A percentile compares a stretch with the other conserved stretches of the same genome.
These are phyloP conservation scores for Calonectria crousiana DNA, from an alignment of 2,329 filamentous ascomycete genomes.

Conservation along the genomic window DNA sequence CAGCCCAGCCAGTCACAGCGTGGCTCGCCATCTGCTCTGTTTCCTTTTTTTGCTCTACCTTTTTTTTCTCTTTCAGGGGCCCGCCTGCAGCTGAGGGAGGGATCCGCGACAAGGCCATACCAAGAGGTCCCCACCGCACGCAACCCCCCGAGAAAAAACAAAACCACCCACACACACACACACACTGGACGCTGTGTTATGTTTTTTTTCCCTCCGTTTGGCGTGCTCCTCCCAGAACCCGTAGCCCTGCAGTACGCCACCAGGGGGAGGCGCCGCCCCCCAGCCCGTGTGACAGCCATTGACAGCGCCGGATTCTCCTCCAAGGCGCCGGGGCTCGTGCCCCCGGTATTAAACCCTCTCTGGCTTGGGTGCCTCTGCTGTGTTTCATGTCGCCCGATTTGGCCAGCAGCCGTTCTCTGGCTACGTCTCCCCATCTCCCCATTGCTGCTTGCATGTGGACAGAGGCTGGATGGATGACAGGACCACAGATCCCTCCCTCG, in stretches of 20 bases:
- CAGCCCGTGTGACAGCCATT: conserved; percentile 36
- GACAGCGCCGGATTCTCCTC: conserved; percentile 25
- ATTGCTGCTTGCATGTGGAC: conserved; percentile 22
- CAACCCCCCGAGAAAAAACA: background rate
- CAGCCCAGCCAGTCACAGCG: conserved; percentile 17
- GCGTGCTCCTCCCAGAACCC: background rate
- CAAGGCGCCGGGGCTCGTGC: conserved; percentile 6
- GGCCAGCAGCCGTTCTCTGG: conserved; percentile 2
- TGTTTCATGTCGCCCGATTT: conserved; percentile 43
- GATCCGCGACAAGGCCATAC: conserved; percentile 40
- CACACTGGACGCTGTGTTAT: background rate
- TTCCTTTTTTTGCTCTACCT: background rate
- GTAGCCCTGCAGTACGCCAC: conserved; percentile 27
- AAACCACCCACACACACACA: background rate
- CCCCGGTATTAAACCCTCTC: background rate
- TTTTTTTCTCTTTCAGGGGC: conserved; percentile 13
- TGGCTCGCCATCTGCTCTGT: background rate
- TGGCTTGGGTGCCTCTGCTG: conserved; percentile 7
- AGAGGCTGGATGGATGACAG: background rate
- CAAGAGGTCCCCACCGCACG: conserved; percentile 16
- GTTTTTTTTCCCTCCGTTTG: background rate
- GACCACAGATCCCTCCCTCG: background rate
- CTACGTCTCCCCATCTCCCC: conserved; percentile 20
- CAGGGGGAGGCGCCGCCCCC: conserved; percentile 44
- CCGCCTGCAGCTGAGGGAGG: conserved; percentile 40